Conservation (phyloP, 805 yeast species). For the Metschnikowia reukaufii region DNA sequence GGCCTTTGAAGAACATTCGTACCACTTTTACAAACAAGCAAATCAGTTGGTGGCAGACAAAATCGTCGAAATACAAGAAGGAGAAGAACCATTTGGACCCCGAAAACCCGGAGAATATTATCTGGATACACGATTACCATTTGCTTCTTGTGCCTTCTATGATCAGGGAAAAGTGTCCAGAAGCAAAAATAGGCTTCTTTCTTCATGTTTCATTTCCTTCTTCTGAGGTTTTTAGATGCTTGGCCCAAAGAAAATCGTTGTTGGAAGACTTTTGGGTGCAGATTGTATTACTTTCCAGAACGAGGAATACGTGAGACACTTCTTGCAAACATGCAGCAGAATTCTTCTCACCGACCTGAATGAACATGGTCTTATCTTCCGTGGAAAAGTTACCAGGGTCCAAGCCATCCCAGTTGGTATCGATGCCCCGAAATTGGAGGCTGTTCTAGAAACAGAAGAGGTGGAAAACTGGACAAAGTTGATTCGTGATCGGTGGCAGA, state of each 20-base stretch:
- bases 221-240: constrained; percentile 89
- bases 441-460: constrained; percentile 44
- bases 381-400: constrained; percentile 56
- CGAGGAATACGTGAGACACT: constrained; percentile 90
- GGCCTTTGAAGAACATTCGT: constrained; percentile 93
- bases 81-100: constrained; percentile 51
- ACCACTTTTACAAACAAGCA: constrained; percentile 76
- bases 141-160: constrained; percentile 80
- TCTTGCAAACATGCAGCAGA: constrained; percentile 84
- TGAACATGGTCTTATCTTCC: constrained; percentile 56
- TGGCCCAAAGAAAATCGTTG: constrained; percentile 79
- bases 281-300: constrained; percentile 88
- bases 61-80: constrained; percentile 55
- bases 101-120: constrained; percentile 53
- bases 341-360: constrained; percentile 81
- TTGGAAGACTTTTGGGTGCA: constrained; percentile 81
- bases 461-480: constrained; percentile 66
- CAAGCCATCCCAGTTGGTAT: constrained; percentile 75
- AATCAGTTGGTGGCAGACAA: constrained; percentile 81
- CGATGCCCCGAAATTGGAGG: constrained; percentile 58
- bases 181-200: constrained; percentile 88
- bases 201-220: constrained; percentile 95
- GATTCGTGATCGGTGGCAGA: constrained; percentile 77
- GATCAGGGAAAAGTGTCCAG: constrained; percentile 73
- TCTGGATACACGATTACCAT: constrained; percentile 96